phyloP scores from a whole-genome alignment of 176 grass and related monocot genomes.

The Paspalum notatum region DNA sequence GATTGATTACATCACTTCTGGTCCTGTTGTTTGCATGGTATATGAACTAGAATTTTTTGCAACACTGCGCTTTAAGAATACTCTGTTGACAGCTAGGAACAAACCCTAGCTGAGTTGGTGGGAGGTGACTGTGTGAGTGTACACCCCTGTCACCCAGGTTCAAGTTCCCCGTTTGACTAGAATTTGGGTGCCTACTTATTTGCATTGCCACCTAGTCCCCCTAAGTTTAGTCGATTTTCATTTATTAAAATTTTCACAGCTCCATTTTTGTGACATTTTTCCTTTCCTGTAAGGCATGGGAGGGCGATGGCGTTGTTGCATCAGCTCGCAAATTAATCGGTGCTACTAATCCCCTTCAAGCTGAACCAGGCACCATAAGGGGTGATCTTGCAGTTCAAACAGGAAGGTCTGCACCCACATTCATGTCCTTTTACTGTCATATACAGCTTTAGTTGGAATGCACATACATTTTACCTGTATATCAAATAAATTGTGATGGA shows the following conservation, averaged over 20 bases:
- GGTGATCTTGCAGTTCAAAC: conserved; percentile 98
- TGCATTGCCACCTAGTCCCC: no score
- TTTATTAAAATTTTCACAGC: not conserved
- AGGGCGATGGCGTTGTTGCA: conserved; percentile 84
- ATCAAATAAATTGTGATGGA: conserved; percentile 28
- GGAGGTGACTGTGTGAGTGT: no score
- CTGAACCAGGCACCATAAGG: conserved; percentile 90
- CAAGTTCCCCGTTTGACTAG: no score
- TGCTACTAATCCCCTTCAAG: conserved; percentile 94
- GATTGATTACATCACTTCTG: conserved; percentile 90
- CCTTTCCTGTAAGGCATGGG: conserved; percentile 75
- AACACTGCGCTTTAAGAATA: not conserved
- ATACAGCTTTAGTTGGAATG: conserved; percentile 12
- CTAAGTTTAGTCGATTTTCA: no score
- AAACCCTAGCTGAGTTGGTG: no score
- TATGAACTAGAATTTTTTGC: conserved; percentile 16
- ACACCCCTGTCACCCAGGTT: no score
- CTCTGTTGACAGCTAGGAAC: no score
- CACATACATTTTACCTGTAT: not conserved
- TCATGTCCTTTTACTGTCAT: conserved; percentile 28
- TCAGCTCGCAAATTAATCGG: conserved; percentile 96
- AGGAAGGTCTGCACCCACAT: conserved; percentile 61
- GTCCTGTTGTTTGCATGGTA: conserved; percentile 99
- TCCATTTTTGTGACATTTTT: not conserved
- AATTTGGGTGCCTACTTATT: no score